Conservation (phyloP, 306 rosid genomes). For the Cucurbita moschata region DNA sequence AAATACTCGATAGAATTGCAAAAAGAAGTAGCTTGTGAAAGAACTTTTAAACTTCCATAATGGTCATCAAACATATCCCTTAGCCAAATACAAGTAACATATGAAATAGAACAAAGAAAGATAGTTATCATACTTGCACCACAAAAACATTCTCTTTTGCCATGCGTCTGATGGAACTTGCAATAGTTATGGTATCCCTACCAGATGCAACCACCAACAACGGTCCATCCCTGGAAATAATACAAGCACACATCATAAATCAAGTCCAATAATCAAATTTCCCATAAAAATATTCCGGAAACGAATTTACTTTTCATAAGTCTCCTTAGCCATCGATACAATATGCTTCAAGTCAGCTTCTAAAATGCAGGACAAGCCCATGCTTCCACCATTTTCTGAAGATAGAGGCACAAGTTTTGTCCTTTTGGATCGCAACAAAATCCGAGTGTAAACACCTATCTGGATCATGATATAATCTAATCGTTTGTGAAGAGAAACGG, state of each 20-base stretch:
- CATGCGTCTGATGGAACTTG: slow-evolving; percentile 64
- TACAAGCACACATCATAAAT: slow-evolving; percentile 2
- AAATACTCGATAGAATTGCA: background rate
- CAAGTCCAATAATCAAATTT: background rate
- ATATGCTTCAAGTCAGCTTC: slow-evolving; percentile 77
- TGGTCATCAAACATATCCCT: background rate
- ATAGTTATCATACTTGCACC: slow-evolving; percentile 49
- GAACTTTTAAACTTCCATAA: background rate
- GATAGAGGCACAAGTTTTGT: slow-evolving; percentile 26
- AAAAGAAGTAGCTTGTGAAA: background rate
- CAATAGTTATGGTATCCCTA: slow-evolving; percentile 68
- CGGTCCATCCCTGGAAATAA: slow-evolving; percentile 71
- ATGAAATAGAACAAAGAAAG: background rate
- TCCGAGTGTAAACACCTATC: slow-evolving; percentile 23
- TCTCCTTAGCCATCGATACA: slow-evolving; percentile 54
- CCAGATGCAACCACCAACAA: slow-evolving; percentile 84
- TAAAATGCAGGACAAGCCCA: slow-evolving; percentile 55
- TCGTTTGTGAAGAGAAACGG: slow-evolving; percentile 62
- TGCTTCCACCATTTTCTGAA: slow-evolving; percentile 46
- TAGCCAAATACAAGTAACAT: slow-evolving; percentile 2
- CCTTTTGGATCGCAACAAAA: slow-evolving; percentile 26
- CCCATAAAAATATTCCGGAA: background rate
- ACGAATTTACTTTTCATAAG: slow-evolving; percentile 55
- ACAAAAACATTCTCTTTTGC: slow-evolving; percentile 74
- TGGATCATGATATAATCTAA: slow-evolving; percentile 35